phyloP scores from a whole-genome alignment of 768 basidiomycete genomes.

The Trametes punicea region DNA sequence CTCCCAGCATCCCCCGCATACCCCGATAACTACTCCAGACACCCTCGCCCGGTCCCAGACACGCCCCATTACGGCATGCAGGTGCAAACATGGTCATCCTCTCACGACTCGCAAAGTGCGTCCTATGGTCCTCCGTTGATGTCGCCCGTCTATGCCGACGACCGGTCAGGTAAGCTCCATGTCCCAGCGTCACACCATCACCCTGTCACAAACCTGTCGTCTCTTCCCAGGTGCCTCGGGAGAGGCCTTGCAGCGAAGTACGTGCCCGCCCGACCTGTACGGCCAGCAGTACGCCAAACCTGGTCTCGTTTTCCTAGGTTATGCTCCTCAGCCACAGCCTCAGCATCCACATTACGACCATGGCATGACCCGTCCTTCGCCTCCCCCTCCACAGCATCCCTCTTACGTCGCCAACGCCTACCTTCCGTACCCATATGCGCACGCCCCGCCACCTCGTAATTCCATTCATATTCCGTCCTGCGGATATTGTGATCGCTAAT shows the following conservation, averaged over 20 bases:
- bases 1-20: slow-evolving; percentile 26
- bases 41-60: slow-evolving; percentile 21
- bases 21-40: slow-evolving; percentile 23
- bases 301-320: slow-evolving; percentile 5
- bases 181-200: slow-evolving; percentile 1
- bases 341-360: slow-evolving; percentile 22
- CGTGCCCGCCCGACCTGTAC: slow-evolving; percentile 1
- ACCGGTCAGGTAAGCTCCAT: slow-evolving; percentile 48
- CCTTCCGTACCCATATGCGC: slow-evolving; percentile 13
- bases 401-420: slow-evolving; percentile 21
- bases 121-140: slow-evolving; percentile 43
- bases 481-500: slow-evolving; percentile 53
- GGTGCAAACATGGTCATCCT: slow-evolving; percentile 28
- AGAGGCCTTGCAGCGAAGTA: slow-evolving; percentile 11
- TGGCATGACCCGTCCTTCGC: slow-evolving; percentile 4
- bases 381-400: slow-evolving; percentile 7
- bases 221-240: slow-evolving; percentile 5
- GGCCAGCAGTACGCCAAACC: background rate
- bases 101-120: slow-evolving; percentile 35
- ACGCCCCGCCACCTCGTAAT: slow-evolving; percentile 19
- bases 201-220: background rate
- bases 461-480: slow-evolving; percentile 21
- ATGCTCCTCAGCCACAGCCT: slow-evolving; percentile 5
- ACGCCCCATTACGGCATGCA: slow-evolving; percentile 28
- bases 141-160: slow-evolving; percentile 52